These are phyloP conservation scores for Lineolata rhizophorae DNA, from an alignment of 495 filamentous ascomycete genomes.

Conservation along the genomic window DNA sequence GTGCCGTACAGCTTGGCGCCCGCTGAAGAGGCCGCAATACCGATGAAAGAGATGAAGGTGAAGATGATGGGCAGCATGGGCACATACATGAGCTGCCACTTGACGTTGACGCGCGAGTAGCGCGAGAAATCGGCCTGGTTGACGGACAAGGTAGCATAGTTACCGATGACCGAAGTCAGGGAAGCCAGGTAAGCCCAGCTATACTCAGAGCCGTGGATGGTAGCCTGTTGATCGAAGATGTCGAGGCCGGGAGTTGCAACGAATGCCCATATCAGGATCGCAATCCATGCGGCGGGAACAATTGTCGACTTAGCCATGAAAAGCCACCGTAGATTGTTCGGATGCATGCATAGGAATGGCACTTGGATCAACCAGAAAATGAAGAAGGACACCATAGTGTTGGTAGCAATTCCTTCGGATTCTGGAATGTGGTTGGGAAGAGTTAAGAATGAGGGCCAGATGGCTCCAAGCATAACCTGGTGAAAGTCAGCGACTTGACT, in stretches of 20 bases:
- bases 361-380: slow-evolving; percentile 37
- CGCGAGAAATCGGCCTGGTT: slow-evolving; percentile 32
- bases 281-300: slow-evolving; percentile 28
- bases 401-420: slow-evolving; percentile 37
- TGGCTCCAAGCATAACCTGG: slow-evolving; percentile 45
- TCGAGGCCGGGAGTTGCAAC: slow-evolving; percentile 25
- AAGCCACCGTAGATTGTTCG: slow-evolving; percentile 31
- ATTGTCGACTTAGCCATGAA: slow-evolving; percentile 35
- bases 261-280: slow-evolving; percentile 31
- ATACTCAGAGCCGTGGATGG: slow-evolving; percentile 22
- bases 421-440: slow-evolving; percentile 19
- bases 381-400: slow-evolving; percentile 41
- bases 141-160: slow-evolving; percentile 15
- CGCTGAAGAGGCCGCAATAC: slow-evolving; percentile 15
- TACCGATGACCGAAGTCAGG: slow-evolving; percentile 14
- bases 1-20: slow-evolving; percentile 22
- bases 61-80: slow-evolving; percentile 37
- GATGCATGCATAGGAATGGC: slow-evolving; percentile 31
- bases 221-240: slow-evolving; percentile 23
- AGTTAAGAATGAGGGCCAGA: slow-evolving; percentile 26
- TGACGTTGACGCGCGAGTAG: slow-evolving; percentile 26
- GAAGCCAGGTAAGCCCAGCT: slow-evolving; percentile 11
- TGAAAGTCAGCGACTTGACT: too few species aligned
- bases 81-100: slow-evolving; percentile 32
- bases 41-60: slow-evolving; percentile 22